Evolutionary conservation across 202 grass and related monocot genomes (phyloP).

Genomic region (Sporobolus alterniflorus): DNA sequence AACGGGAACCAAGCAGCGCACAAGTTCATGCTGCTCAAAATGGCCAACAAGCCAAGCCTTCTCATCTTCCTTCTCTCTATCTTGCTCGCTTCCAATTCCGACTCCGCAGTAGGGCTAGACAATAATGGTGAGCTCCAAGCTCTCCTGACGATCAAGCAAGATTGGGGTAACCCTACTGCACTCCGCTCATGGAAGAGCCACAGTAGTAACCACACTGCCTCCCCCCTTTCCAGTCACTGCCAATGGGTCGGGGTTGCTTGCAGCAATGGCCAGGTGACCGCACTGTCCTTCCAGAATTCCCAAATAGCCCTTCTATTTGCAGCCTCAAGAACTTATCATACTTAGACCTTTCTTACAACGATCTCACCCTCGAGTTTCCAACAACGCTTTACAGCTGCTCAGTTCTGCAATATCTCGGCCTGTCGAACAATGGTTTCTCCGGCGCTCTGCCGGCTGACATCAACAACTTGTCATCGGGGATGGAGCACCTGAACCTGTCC

Average conservation of each 20-base stretch:
- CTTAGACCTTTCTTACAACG: conserved; percentile 57
- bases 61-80: neutral
- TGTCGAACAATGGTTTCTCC: conserved; percentile 54
- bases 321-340: conserved; percentile 37
- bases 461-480: conserved; percentile 17
- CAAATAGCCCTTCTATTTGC: conserved; percentile 44
- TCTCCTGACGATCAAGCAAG: conserved; percentile 40
- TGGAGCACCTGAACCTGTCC: conserved; percentile 38
- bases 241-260: conserved; percentile 47
- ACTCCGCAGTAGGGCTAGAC: neutral
- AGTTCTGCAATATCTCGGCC: conserved; percentile 37
- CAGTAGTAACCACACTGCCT: neutral
- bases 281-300: neutral
- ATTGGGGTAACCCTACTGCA: conserved; percentile 46
- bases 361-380: conserved; percentile 52
- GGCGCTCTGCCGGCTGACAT: conserved; percentile 44
- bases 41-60: neutral
- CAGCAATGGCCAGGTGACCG: conserved; percentile 31
- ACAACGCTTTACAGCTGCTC: conserved; percentile 46
- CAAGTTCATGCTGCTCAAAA: neutral
- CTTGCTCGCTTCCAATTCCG: neutral
- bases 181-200: conserved; percentile 46
- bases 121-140: conserved; percentile 26
- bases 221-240: conserved; percentile 41
- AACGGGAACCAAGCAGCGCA: neutral